These are phyloP conservation scores for Trichoderma sp. DNA, from an alignment of 2,329 filamentous ascomycete genomes.

Conservation along the genomic window DNA sequence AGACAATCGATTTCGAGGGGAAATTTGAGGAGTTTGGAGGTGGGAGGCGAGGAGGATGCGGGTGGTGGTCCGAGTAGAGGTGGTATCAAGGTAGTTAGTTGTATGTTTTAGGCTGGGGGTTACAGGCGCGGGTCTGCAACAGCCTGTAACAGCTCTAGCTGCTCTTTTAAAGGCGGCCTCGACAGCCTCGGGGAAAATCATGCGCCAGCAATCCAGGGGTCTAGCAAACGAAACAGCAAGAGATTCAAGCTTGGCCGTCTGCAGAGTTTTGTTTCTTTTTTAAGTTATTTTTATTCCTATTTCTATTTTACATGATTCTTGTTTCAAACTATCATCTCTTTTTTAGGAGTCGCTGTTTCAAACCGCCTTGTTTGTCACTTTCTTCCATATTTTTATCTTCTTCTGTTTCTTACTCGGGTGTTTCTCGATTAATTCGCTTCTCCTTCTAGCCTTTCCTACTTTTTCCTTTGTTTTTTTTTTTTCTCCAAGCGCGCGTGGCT, in stretches of 20 bases:
- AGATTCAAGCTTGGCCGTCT: not conserved
- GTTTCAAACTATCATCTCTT: not conserved
- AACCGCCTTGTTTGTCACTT: no score
- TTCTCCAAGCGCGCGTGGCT: not conserved
- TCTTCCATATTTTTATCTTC: not conserved
- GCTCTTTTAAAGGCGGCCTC: not conserved
- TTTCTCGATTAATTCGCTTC: not conserved
- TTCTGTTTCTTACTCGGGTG: not conserved
- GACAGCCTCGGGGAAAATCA: slow-evolving; percentile 3
- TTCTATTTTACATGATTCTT: not conserved
- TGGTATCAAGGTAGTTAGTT: not conserved
- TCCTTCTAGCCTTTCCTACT: not conserved
- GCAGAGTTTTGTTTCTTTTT: not conserved
- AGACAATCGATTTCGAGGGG: not conserved
- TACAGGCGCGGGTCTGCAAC: not conserved
- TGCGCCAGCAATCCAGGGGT: not conserved
- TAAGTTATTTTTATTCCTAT: not conserved
- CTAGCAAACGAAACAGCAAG: not conserved
- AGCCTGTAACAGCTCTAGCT: slow-evolving; percentile 5
- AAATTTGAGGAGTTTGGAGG: slow-evolving; percentile 1
- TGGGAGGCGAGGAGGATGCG: not conserved
- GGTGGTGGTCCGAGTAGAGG: slow-evolving; percentile 1
- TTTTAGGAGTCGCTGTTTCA: not conserved
- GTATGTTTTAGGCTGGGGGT: slow-evolving; percentile 3
- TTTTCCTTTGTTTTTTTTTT: not conserved